Percentiles rank a stretch among this genome's conserved stretches.
phyloP scores from a whole-genome alignment of 179 eudicot species.

The Nepenthes alata region DNA sequence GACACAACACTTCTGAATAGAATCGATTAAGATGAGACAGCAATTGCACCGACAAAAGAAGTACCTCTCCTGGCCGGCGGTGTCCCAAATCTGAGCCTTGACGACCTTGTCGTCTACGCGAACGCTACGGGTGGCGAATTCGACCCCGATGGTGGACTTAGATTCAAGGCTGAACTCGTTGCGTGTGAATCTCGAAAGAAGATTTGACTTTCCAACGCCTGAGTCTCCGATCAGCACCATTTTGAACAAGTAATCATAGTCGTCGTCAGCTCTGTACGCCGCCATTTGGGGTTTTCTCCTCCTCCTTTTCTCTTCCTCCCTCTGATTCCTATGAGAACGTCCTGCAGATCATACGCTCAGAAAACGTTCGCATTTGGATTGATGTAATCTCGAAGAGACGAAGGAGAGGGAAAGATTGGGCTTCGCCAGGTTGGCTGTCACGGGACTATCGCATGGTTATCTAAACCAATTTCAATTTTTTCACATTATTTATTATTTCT shows the following conservation, averaged over 20 bases:
- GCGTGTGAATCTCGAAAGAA: conserved; percentile 21
- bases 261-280: conserved; percentile 28
- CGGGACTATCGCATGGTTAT: too few species aligned
- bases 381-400: too few species aligned
- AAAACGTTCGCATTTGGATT: too few species aligned
- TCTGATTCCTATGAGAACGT: background rate
- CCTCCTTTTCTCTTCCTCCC: background rate
- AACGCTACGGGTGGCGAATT: conserved; percentile 31
- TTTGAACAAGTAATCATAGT: conserved; percentile 29
- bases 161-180: conserved; percentile 31
- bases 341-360: too few species aligned
- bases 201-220: conserved; percentile 17
- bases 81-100: conserved; percentile 36
- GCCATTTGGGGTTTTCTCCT: conserved; percentile 14
- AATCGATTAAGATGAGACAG: background rate
- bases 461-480: too few species aligned
- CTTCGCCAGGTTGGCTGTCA: too few species aligned
- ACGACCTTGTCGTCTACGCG: conserved; percentile 32
- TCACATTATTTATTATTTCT: too few species aligned
- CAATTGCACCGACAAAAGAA: background rate
- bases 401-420: too few species aligned
- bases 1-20: background rate
- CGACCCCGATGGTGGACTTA: conserved; percentile 28
- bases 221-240: conserved; percentile 28
- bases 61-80: conserved; percentile 28